Evolutionary conservation across 2,329 filamentous ascomycete genomes (phyloP).

Genomic region (Cladobotryum protrusum): DNA sequence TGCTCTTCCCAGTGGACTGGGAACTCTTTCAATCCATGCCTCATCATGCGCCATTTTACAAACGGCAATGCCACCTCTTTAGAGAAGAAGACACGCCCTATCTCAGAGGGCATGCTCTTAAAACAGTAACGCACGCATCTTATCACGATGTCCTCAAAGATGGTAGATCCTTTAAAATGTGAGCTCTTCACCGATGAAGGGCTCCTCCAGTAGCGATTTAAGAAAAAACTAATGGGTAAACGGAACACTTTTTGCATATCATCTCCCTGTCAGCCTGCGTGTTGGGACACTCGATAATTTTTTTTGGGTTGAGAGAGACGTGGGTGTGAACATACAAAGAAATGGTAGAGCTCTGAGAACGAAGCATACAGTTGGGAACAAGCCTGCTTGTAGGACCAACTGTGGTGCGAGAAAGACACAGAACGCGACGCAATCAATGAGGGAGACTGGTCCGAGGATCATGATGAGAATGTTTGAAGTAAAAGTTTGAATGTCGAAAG

Average conservation of each 20-base stretch:
- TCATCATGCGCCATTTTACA: conserved; percentile 65
- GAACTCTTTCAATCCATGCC: conserved; percentile 59
- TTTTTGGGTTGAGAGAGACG: neutral
- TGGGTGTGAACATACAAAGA: conserved; percentile 43
- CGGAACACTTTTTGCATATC: conserved; percentile 17
- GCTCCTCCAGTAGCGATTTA: conserved; percentile 25
- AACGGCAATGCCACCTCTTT: conserved; percentile 69
- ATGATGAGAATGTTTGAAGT: conserved; percentile 36
- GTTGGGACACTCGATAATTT: too few relatives aligned
- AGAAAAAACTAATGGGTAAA: conserved; percentile 25
- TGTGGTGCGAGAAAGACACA: conserved; percentile 65
- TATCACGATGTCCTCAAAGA: conserved; percentile 72
- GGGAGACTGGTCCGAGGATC: conserved; percentile 69
- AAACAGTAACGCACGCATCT: conserved; percentile 75
- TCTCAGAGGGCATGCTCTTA: conserved; percentile 58
- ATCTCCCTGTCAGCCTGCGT: neutral
- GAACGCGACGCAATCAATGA: conserved; percentile 70
- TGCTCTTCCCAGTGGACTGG: conserved; percentile 59
- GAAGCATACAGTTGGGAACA: conserved; percentile 52
- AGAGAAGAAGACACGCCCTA: conserved; percentile 72
- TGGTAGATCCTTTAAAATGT: conserved; percentile 63
- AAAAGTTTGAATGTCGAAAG: neutral
- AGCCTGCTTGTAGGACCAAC: conserved; percentile 60
- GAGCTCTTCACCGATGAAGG: conserved; percentile 33
- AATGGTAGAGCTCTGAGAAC: conserved; percentile 61